phyloP scores from a whole-genome alignment of 345 rosid genomes.

The Brassica carinata region DNA sequence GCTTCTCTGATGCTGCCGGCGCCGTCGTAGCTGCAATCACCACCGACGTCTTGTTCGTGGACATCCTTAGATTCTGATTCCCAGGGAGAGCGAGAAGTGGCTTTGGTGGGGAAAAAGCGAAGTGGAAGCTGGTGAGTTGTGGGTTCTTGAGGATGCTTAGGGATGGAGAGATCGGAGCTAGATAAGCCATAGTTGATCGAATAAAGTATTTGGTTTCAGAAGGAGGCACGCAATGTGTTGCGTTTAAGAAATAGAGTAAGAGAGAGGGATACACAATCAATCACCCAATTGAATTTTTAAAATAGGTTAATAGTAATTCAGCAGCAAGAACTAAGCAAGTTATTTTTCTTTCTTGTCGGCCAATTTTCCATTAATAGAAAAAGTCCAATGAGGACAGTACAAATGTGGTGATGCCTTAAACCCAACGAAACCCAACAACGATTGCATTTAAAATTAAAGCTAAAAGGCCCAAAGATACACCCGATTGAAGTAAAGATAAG shows the following conservation, averaged over 20 bases:
- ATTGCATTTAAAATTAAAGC: too few relatives aligned
- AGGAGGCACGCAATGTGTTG: constrained; percentile 41
- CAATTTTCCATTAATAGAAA: not conserved
- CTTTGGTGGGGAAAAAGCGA: constrained; percentile 24
- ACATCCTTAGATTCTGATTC: constrained; percentile 40
- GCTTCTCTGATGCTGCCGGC: constrained; percentile 77
- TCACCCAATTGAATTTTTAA: constrained; percentile 2
- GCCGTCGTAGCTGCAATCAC: constrained; percentile 56
- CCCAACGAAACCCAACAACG: too few relatives aligned
- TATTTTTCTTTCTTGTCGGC: not conserved
- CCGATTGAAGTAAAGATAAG: too few relatives aligned
- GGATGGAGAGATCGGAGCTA: constrained; percentile 54
- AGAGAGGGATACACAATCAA: constrained; percentile 4
- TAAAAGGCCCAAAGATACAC: too few relatives aligned
- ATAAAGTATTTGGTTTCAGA: constrained; percentile 17
- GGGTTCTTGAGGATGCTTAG: constrained; percentile 47
- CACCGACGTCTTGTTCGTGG: constrained; percentile 39
- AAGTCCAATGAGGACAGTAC: too few relatives aligned
- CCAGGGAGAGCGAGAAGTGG: constrained; percentile 42
- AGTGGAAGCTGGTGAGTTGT: constrained; percentile 33
- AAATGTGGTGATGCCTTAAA: too few relatives aligned
- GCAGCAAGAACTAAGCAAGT: not conserved
- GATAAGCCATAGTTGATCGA: constrained; percentile 59
- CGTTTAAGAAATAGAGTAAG: constrained; percentile 30
- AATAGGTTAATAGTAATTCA: not conserved